Conservation (phyloP, 208 protist species). For the Acanthamoeba royreba region DNA sequence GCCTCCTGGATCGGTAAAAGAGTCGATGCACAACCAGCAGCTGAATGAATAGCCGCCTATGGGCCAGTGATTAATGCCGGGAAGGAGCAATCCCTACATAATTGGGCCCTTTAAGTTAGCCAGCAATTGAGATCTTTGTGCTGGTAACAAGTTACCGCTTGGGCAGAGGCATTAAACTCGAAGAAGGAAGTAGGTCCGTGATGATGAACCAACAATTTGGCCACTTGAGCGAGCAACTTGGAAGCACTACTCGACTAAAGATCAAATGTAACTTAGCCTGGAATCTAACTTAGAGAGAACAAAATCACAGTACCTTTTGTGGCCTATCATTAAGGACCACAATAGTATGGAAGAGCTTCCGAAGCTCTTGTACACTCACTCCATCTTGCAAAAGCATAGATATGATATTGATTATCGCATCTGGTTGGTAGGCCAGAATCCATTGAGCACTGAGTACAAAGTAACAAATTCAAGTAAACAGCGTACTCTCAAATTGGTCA, state of each 20-base stretch:
- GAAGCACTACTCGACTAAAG: background rate
- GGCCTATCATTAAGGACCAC: background rate
- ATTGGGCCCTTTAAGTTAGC: no score
- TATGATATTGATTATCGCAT: background rate
- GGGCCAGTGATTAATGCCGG: background rate
- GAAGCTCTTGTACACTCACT: background rate
- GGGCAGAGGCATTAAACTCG: slow-evolving; percentile 30
- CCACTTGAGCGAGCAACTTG: background rate
- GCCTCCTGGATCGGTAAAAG: background rate
- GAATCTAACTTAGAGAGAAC: background rate
- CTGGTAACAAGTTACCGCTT: background rate
- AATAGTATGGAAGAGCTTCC: background rate
- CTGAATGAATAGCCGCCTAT: slow-evolving; percentile 12
- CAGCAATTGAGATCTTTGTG: no score
- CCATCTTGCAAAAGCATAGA: slow-evolving; percentile 11
- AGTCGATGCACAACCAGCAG: slow-evolving; percentile 7
- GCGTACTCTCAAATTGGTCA: background rate
- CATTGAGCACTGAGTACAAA: background rate
- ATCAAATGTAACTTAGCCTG: background rate
- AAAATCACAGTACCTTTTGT: background rate
- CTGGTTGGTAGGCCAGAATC: background rate
- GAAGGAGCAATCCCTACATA: slow-evolving; percentile 6
- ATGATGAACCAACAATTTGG: background rate
- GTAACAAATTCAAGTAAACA: background rate
- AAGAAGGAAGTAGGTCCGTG: background rate